These are phyloP conservation scores for Hypoxylon subgilvum DNA, from an alignment of 495 filamentous ascomycete species.

Conservation along the genomic window DNA sequence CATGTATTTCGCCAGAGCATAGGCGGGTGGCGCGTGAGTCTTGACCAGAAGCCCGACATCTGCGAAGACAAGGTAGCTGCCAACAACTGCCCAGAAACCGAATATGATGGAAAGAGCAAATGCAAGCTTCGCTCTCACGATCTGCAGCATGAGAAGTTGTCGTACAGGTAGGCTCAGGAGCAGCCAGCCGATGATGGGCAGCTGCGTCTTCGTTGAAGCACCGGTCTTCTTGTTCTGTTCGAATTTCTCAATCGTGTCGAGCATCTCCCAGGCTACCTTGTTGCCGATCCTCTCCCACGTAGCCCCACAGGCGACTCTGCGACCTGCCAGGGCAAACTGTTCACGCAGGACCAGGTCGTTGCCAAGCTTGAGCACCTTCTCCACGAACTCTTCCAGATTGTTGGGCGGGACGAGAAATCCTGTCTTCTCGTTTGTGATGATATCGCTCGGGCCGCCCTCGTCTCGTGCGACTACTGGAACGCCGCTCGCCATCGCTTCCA, in stretches of 20 bases:
- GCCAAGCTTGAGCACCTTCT: constrained; percentile 50
- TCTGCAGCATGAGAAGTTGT: constrained; percentile 14
- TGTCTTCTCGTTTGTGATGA: constrained; percentile 58
- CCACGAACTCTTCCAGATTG: constrained; percentile 60
- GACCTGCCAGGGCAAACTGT: constrained; percentile 49
- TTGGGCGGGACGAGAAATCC: constrained; percentile 63
- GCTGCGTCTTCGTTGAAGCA: constrained; percentile 5
- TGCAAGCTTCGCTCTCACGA: constrained; percentile 41
- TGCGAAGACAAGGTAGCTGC: constrained; percentile 32
- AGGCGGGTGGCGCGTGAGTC: constrained; percentile 6
- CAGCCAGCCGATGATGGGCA: constrained; percentile 37
- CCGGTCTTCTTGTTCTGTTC: constrained; percentile 23
- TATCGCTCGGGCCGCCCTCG: constrained; percentile 69
- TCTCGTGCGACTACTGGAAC: constrained; percentile 68
- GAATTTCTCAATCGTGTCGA: constrained; percentile 54
- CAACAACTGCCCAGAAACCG: constrained; percentile 47
- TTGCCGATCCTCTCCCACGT: constrained; percentile 72
- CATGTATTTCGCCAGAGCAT: constrained; percentile 1
- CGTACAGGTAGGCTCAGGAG: constrained; percentile 22
- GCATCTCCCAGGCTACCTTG: constrained; percentile 63
- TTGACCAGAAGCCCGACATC: constrained; percentile 17
- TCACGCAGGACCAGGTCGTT: constrained; percentile 45
- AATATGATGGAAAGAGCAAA: constrained; percentile 48
- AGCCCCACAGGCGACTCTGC: constrained; percentile 60
- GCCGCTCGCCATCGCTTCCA: constrained; percentile 71